A percentile compares a stretch with the other conserved stretches of the same genome.
phyloP scores from a whole-genome alignment of 164 flowering plant genomes.

The Magnolia changhungtana region DNA sequence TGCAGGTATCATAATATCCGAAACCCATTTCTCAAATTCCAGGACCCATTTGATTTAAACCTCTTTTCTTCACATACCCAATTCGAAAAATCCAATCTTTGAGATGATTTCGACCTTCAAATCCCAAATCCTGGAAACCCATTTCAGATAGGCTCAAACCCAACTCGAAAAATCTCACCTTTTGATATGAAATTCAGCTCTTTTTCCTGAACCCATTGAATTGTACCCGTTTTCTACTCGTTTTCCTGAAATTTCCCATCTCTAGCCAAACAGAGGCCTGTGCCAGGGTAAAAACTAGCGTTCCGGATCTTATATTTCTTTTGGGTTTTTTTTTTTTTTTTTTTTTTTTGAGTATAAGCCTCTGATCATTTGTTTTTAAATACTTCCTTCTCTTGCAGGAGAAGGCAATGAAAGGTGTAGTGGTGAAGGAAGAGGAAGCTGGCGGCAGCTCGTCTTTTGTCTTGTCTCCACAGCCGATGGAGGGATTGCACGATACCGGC shows the following conservation, averaged over 20 bases:
- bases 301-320: neutral
- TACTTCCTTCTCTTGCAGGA: neutral
- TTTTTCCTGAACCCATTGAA: neutral
- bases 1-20: neutral
- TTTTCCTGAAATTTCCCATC: neutral
- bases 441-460: neutral
- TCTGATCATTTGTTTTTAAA: neutral
- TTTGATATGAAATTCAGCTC: neutral
- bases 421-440: neutral
- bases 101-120: neutral
- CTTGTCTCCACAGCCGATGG: conserved; percentile 32
- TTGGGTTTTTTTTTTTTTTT: neutral
- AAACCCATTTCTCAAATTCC: neutral
- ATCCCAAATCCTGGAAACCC: neutral
- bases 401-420: neutral
- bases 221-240: neutral
- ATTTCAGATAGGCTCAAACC: conserved; percentile 2
- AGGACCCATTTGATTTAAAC: neutral
- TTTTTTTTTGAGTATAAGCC: neutral
- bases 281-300: neutral
- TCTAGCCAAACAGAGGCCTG: neutral
- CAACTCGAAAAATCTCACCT: neutral
- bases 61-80: neutral
- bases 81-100: neutral
- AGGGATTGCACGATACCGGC: conserved; percentile 48